These are phyloP conservation scores for Capronia epimyces DNA, from an alignment of 2,329 filamentous ascomycete species.

Conservation along the genomic window DNA sequence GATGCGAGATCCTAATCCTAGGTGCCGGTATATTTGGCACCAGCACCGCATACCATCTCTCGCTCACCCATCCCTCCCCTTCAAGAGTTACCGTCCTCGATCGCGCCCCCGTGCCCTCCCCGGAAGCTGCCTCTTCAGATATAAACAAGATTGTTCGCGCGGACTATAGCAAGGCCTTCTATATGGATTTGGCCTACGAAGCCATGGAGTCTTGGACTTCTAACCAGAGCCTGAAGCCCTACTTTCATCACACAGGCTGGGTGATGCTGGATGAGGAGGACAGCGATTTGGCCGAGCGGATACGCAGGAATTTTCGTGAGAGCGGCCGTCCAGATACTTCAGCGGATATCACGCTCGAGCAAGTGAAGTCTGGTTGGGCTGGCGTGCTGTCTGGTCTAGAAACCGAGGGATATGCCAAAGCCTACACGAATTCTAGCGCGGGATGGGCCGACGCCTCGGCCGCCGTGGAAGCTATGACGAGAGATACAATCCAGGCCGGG, in stretches of 20 bases:
- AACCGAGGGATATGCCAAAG: constrained; percentile 37
- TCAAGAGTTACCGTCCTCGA: constrained; percentile 55
- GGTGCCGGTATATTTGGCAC: constrained; percentile 62
- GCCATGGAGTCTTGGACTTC: constrained; percentile 57
- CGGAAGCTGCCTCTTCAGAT: constrained; percentile 61
- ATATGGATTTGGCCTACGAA: constrained; percentile 61
- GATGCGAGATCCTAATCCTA: constrained; percentile 46
- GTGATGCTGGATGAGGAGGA: constrained; percentile 50
- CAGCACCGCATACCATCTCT: constrained; percentile 60
- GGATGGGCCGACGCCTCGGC: constrained; percentile 51
- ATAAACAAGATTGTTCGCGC: constrained; percentile 68
- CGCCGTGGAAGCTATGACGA: constrained; percentile 43
- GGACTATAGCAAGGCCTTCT: constrained; percentile 60
- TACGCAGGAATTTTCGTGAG: constrained; percentile 50
- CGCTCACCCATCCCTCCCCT: constrained; percentile 32
- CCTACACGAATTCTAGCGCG: constrained; percentile 48
- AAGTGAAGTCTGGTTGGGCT: constrained; percentile 39
- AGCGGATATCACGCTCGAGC: constrained; percentile 41
- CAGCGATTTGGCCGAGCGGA: constrained; percentile 46
- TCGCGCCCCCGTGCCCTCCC: constrained; percentile 47
- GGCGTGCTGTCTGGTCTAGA: constrained; percentile 38
- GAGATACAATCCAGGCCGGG: constrained; percentile 42
- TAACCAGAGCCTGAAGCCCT: constrained; percentile 51
- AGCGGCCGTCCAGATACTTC: constrained; percentile 41
- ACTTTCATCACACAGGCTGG: constrained; percentile 58